phyloP scores from a whole-genome alignment of 257 asterid genomes.

The Lantana camara region DNA sequence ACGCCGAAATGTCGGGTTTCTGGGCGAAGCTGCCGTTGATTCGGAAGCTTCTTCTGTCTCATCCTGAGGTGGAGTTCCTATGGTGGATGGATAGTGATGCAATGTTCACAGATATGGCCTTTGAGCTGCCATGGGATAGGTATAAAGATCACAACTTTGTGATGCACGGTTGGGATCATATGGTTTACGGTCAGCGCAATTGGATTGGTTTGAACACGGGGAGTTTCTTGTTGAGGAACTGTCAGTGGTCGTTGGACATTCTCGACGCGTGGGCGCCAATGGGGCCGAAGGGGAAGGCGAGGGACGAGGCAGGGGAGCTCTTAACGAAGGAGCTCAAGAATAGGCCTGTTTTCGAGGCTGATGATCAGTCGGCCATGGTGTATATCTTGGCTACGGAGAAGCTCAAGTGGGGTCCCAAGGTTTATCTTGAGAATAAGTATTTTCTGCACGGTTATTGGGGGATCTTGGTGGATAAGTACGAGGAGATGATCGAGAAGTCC shows the following conservation, averaged over 20 bases:
- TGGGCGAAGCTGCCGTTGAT: constrained; percentile 91
- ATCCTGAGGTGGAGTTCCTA: constrained; percentile 87
- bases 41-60: constrained; percentile 77
- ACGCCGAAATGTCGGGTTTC: constrained; percentile 91
- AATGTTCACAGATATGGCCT: constrained; percentile 87
- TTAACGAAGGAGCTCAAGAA: constrained; percentile 67
- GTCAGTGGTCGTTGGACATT: constrained; percentile 89
- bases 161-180: constrained; percentile 89
- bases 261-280: constrained; percentile 92
- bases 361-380: constrained; percentile 97
- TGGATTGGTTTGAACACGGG: constrained; percentile 98
- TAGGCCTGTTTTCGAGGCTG: constrained; percentile 91
- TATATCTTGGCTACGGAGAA: constrained; percentile 74
- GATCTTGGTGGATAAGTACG: constrained; percentile 78
- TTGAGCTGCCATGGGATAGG: constrained; percentile 93
- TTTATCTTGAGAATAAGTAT: constrained; percentile 71
- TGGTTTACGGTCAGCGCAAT: constrained; percentile 70
- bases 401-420: constrained; percentile 83
- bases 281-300: constrained; percentile 85
- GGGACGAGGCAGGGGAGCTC: constrained; percentile 84
- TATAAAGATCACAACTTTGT: constrained; percentile 71
- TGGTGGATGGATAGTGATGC: constrained; percentile 99
- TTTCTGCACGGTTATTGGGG: constrained; percentile 96
- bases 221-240: constrained; percentile 83
- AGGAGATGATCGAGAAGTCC: constrained; percentile 90